phyloP scores from a whole-genome alignment of 495 filamentous ascomycete species.

The Venustampulla echinocandica region DNA sequence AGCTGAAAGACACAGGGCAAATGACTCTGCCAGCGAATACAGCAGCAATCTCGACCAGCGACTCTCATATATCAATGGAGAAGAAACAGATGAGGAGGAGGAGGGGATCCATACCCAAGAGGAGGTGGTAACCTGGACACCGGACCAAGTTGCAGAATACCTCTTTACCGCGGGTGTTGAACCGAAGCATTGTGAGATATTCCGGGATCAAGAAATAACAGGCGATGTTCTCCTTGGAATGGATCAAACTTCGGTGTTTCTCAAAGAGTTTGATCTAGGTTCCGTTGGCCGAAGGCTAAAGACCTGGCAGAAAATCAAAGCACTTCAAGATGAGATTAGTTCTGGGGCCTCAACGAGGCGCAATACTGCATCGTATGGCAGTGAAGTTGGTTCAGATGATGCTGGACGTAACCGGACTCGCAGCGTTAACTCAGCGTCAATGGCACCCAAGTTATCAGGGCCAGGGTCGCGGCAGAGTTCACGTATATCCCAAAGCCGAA shows the following conservation, averaged over 20 bases:
- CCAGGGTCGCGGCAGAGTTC: constrained; percentile 23
- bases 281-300: constrained; percentile 79
- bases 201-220: constrained; percentile 90
- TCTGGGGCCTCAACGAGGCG: constrained; percentile 32
- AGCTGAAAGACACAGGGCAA: constrained; percentile 51
- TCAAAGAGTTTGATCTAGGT: constrained; percentile 93
- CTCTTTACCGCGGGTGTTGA: constrained; percentile 76
- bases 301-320: constrained; percentile 92
- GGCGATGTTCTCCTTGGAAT: constrained; percentile 90
- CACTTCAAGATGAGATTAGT: constrained; percentile 73
- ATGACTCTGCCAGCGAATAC: constrained; percentile 84
- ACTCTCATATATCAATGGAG: constrained; percentile 80
- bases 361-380: constrained; percentile 40
- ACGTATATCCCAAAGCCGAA: constrained; percentile 13
- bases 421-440: constrained; percentile 35
- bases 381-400: constrained; percentile 43
- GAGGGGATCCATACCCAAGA: constrained; percentile 48
- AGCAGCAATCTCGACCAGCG: constrained; percentile 69
- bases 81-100: constrained; percentile 75
- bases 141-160: constrained; percentile 73
- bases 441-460: constrained; percentile 52
- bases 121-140: constrained; percentile 66
- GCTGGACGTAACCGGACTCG: constrained; percentile 26
- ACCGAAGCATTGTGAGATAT: constrained; percentile 79
- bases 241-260: constrained; percentile 85